Evolutionary conservation across 2,329 filamentous ascomycete species (phyloP).

Genomic region (Pyrenochaeta sp.): DNA sequence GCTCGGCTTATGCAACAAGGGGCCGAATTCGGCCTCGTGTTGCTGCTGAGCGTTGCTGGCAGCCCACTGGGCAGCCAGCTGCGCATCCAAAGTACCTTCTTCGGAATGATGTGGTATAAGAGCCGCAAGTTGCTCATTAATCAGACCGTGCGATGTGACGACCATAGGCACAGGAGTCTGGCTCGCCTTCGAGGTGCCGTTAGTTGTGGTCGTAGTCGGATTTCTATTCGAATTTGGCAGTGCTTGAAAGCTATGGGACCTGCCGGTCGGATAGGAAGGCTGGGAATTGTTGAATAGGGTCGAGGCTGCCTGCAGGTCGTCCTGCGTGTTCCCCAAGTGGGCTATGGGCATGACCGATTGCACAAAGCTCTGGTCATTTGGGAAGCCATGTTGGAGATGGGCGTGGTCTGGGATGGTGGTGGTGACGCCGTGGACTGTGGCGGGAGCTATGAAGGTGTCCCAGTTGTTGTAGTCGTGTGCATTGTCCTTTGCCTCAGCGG

Average conservation of each 20-base stretch:
- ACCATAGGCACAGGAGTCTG: slow-evolving; percentile 25
- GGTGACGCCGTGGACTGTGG: slow-evolving; percentile 45
- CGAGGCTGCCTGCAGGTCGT: slow-evolving; percentile 43
- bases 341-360: slow-evolving; percentile 15
- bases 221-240: slow-evolving; percentile 11
- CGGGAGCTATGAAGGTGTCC: slow-evolving; percentile 37
- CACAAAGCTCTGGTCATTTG: slow-evolving; percentile 30
- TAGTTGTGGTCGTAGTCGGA: slow-evolving; percentile 1
- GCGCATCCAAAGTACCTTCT: slow-evolving; percentile 38
- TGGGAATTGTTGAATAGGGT: slow-evolving; percentile 45
- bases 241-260: slow-evolving; percentile 34
- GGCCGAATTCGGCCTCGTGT: slow-evolving; percentile 27
- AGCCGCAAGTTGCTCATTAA: slow-evolving; percentile 42
- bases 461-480: slow-evolving; percentile 38
- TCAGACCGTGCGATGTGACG: slow-evolving; percentile 33
- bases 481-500: slow-evolving; percentile 31
- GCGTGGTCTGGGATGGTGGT: slow-evolving; percentile 47
- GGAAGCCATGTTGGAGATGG: slow-evolving; percentile 38
- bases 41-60: slow-evolving; percentile 26
- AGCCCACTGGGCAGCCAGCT: slow-evolving; percentile 39
- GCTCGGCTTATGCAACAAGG: slow-evolving; percentile 21
- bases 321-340: slow-evolving; percentile 36
- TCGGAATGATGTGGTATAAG: slow-evolving; percentile 40
- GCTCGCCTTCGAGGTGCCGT: slow-evolving; percentile 9
- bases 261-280: slow-evolving; percentile 26